Conservation (phyloP, 2,329 filamentous ascomycete genomes). For the Akanthomyces lecanii region DNA sequence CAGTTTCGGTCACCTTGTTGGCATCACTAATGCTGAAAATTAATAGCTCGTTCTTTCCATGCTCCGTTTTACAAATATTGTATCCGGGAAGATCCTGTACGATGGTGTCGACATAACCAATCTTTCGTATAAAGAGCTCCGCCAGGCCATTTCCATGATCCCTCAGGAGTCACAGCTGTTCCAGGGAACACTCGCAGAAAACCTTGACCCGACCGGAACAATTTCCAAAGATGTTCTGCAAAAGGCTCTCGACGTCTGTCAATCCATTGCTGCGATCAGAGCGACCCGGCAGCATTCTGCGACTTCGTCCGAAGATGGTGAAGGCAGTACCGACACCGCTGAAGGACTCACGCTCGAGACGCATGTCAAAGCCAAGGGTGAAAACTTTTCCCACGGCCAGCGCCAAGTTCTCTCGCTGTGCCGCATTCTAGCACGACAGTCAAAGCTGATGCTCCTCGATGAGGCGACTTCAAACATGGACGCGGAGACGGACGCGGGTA, state of each 20-base stretch:
- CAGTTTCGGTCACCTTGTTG: neutral
- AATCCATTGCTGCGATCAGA: constrained; percentile 51
- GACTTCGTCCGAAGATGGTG: constrained; percentile 14
- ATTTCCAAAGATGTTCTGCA: constrained; percentile 50
- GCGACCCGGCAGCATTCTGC: constrained; percentile 33
- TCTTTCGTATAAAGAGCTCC: constrained; percentile 45
- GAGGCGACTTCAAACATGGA: constrained; percentile 59
- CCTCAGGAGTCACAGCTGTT: constrained; percentile 58
- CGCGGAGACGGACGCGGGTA: constrained; percentile 51
- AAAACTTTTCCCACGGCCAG: constrained; percentile 56
- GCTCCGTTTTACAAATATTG: constrained; percentile 50
- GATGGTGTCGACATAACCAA: constrained; percentile 52
- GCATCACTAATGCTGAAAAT: neutral
- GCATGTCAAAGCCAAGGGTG: constrained; percentile 47
- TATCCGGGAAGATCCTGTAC: constrained; percentile 49
- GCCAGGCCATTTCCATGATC: constrained; percentile 53
- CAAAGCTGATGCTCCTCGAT: constrained; percentile 53
- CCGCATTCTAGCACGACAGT: constrained; percentile 50
- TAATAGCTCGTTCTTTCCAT: constrained; percentile 47
- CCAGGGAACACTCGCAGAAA: constrained; percentile 47
- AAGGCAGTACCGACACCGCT: constrained; percentile 23
- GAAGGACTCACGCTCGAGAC: constrained; percentile 38
- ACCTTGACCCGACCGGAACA: constrained; percentile 61
- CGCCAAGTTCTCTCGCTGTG: constrained; percentile 56
- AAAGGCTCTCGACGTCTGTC: constrained; percentile 58